phyloP scores from a whole-genome alignment of 768 basidiomycete genomes.

The Lepiota subincarnata region DNA sequence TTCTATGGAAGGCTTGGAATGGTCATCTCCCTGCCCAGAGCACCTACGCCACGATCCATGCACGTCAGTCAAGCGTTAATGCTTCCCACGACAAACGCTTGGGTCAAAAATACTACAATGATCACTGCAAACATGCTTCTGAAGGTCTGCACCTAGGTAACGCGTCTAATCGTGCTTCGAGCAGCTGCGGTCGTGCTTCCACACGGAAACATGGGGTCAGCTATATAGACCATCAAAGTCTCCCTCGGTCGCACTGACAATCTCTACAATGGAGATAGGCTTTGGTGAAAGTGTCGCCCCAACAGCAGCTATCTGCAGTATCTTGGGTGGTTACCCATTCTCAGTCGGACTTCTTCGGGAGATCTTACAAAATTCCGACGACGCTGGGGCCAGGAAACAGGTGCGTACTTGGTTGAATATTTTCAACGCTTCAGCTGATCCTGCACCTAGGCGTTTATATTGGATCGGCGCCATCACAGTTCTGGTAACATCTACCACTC shows the following conservation, averaged over 20 bases:
- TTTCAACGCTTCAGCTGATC: neutral
- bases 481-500: constrained; percentile 21
- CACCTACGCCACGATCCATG: too few species aligned
- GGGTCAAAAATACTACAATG: too few species aligned
- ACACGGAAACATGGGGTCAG: too few species aligned
- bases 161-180: too few species aligned
- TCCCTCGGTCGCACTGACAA: neutral
- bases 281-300: constrained; percentile 18
- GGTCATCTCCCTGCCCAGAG: too few species aligned
- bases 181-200: too few species aligned
- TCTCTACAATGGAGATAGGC: constrained; percentile 15
- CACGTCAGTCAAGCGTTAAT: too few species aligned
- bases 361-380: constrained; percentile 38
- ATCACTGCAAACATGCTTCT: too few species aligned
- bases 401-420: constrained; percentile 15
- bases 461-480: constrained; percentile 28
- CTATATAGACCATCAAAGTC: too few species aligned
- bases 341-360: constrained; percentile 34
- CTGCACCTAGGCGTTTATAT: constrained; percentile 21
- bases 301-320: constrained; percentile 22
- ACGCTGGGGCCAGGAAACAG: constrained; percentile 32
- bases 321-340: constrained; percentile 35
- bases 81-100: too few species aligned
- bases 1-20: too few species aligned
- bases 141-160: too few species aligned